These are phyloP conservation scores for Blastocystis sp. DNA, from an alignment of 352 stramenopile genomes.

Conservation along the genomic window DNA sequence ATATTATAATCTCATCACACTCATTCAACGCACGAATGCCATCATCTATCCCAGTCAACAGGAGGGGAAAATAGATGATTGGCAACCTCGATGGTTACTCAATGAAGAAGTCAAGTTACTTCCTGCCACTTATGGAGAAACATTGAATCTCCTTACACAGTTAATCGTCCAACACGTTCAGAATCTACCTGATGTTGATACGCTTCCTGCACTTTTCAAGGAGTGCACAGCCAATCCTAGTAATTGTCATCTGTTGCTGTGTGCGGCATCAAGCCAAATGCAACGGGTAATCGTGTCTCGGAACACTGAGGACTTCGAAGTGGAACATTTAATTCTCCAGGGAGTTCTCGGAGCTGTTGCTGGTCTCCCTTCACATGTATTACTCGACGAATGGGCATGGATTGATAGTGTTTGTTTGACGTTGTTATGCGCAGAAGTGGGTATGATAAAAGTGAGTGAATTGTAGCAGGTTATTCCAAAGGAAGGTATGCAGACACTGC, in stretches of 20 bases:
- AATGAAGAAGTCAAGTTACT: background rate
- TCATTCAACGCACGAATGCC: background rate
- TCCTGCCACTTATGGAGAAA: background rate
- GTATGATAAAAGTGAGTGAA: background rate
- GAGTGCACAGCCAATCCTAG: background rate
- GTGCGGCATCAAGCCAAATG: background rate
- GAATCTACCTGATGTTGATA: background rate
- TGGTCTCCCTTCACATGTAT: background rate
- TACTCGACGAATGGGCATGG: background rate
- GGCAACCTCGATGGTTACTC: background rate
- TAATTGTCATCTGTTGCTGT: background rate
- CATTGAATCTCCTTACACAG: background rate
- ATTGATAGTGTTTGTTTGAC: background rate
- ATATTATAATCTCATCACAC: conserved; percentile 16
- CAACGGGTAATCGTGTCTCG: background rate
- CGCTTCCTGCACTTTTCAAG: background rate
- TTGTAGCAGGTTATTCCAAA: background rate
- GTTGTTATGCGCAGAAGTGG: background rate
- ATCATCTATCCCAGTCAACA: background rate
- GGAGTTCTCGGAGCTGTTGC: background rate
- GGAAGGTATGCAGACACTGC: background rate
- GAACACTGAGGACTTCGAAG: background rate
- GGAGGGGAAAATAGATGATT: background rate
- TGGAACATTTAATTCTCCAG: background rate
- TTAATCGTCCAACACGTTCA: background rate